Conservation (phyloP, 208 protist species). For the Trypanosoma grayi region DNA sequence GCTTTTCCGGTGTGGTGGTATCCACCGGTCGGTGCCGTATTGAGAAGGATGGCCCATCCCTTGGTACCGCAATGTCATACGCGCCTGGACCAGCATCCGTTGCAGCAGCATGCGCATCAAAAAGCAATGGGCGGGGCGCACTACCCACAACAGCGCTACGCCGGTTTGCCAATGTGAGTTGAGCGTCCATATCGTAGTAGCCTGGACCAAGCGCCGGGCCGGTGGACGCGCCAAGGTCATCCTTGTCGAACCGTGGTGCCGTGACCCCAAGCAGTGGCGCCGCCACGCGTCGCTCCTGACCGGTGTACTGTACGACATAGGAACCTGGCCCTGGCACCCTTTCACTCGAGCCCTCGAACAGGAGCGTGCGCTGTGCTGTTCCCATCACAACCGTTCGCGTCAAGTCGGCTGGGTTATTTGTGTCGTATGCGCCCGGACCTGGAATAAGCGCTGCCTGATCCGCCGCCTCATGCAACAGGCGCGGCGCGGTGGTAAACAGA, state of each 20-base stretch:
- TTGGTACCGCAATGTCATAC: constrained; percentile 26
- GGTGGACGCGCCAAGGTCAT: constrained; percentile 1
- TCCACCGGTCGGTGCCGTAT: constrained; percentile 13
- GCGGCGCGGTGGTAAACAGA: constrained; percentile 22
- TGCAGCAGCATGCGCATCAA: background rate
- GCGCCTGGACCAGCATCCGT: constrained; percentile 25
- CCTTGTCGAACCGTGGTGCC: constrained; percentile 13
- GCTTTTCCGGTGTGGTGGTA: background rate
- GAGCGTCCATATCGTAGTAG: constrained; percentile 24
- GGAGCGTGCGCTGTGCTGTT: constrained; percentile 17
- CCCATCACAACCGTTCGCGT: constrained; percentile 17
- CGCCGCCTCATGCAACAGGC: constrained; percentile 8
- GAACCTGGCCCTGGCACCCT: constrained; percentile 27
- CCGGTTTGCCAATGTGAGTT: constrained; percentile 10
- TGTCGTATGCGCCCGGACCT: constrained; percentile 43
- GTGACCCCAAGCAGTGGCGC: constrained; percentile 11
- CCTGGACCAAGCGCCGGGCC: constrained; percentile 34
- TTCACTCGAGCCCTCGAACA: background rate
- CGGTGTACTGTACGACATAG: constrained; percentile 20
- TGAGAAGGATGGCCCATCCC: constrained; percentile 22
- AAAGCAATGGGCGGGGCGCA: constrained; percentile 25
- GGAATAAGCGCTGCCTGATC: constrained; percentile 12
- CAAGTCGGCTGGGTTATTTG: background rate
- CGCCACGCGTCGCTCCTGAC: constrained; percentile 14
- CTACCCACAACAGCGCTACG: constrained; percentile 40